Evolutionary conservation across 106 monocot genomes (phyloP).

Genomic region (Narthecium ossifragum): DNA sequence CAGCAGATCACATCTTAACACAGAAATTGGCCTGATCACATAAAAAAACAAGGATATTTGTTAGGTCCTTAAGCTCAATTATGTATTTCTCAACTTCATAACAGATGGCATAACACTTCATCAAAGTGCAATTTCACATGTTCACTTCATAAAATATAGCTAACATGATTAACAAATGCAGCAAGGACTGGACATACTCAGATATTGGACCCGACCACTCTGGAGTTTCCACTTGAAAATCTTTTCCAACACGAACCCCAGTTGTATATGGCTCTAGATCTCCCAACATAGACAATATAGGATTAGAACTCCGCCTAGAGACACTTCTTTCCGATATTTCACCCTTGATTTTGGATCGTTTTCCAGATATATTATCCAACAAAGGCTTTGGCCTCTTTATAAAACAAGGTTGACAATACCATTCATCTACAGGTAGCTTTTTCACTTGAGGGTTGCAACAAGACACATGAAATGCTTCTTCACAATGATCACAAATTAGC

Average conservation of each 20-base stretch:
- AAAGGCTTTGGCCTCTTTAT: constrained; percentile 42
- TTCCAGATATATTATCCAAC: constrained; percentile 11
- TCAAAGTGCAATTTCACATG: not conserved
- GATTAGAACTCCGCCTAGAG: constrained; percentile 20
- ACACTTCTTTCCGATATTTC: constrained; percentile 7
- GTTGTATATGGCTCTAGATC: constrained; percentile 33
- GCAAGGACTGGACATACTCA: constrained; percentile 43
- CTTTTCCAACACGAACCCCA: constrained; percentile 51
- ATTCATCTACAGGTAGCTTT: constrained; percentile 39
- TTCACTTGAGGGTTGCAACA: constrained; percentile 55
- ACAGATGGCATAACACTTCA: not conserved
- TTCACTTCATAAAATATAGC: not conserved
- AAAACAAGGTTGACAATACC: constrained; percentile 72
- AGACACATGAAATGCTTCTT: constrained; percentile 73
- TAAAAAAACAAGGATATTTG: not conserved
- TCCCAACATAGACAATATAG: constrained; percentile 55
- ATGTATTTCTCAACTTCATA: not conserved
- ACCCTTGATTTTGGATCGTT: constrained; percentile 11
- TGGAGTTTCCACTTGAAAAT: constrained; percentile 72
- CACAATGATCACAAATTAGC: constrained; percentile 86
- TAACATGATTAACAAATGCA: not conserved
- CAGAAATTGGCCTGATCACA: not conserved
- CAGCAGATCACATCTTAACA: too few species aligned
- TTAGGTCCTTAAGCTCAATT: not conserved
- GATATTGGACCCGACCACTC: constrained; percentile 41